Conservation (phyloP, 202 grass and related monocot genomes). For the Bolboschoenoplectus hybrid region DNA sequence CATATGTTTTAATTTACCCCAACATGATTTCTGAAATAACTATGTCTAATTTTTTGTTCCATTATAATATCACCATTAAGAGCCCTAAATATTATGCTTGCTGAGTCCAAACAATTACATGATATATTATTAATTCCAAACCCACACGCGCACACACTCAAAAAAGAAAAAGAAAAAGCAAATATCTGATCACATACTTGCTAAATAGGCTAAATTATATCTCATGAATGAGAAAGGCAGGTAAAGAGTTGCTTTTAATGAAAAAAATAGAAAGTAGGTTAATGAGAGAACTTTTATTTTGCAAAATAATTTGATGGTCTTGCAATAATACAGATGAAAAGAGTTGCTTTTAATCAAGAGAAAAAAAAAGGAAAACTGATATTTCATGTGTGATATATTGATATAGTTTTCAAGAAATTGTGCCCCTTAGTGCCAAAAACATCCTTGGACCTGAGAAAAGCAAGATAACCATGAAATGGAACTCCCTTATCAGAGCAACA, state of each 20-base stretch:
- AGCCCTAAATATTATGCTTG: not conserved
- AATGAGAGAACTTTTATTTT: not conserved
- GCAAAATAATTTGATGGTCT: conserved; percentile 8
- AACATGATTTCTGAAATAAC: not conserved
- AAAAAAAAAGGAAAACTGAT: conserved; percentile 11
- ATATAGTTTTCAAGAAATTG: conserved; percentile 82
- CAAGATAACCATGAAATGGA: conserved; percentile 67
- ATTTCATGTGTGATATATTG: conserved; percentile 1
- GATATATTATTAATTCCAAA: not conserved
- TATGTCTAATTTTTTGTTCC: not conserved
- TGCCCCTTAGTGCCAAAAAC: conserved; percentile 73
- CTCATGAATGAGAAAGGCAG: conserved; percentile 6
- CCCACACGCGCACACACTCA: not conserved
- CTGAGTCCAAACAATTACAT: not conserved
- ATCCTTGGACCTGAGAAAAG: conserved; percentile 78
- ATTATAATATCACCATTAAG: not conserved
- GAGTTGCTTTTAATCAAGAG: conserved; percentile 1
- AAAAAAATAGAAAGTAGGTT: not conserved
- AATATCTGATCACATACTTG: not conserved
- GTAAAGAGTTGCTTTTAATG: too few relatives aligned
- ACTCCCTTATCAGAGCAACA: conserved; percentile 58
- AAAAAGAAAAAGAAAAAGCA: not conserved
- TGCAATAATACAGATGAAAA: not conserved
- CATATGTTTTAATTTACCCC: not conserved
- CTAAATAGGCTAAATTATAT: not conserved